Evolutionary conservation across 2,329 filamentous ascomycete species (phyloP), one percentile per base, ranked within the genome.

Genomic region (Pseudogymnoascus sp.): DNA sequence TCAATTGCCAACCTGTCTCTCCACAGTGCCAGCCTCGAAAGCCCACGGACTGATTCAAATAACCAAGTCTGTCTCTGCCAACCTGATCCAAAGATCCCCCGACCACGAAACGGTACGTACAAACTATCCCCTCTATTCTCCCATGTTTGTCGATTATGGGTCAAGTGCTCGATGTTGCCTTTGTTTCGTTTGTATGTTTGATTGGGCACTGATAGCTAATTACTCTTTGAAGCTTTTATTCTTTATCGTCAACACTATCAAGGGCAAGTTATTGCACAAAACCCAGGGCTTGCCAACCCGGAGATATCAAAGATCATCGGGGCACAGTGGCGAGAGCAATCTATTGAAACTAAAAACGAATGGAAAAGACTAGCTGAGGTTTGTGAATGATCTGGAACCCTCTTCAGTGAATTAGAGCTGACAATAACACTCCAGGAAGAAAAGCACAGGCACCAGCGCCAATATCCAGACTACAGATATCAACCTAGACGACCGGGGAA

Each of bases 251-350:
- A 97, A 74, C 89, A 96, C 74, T 88, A 95, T 71, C 93, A 97
- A 76, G 86, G 89, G 16, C 81, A 85, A 59, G 91, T 97, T 61
- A 89, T 93, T 38, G 82, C 86, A 62, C 83, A 90, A 69, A 85
- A 97, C 71, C 93, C 93, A n/a, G 90, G 91, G 50, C 84, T 97
- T 67, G 87, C 93, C 53, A 97, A 97, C 76, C 93, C 93, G 2
- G 91, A 97, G 61, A 96, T 97, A 70, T 97, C 93, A 68, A 97
- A 97, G 77, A 96, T 97, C 70, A 96, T 97, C 69, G 93, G 93
- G 61, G 72, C 72, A 74, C 88, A 93, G 83, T 99, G 95, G 95
- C 86, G 88, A 71, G 83, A 86, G 63, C 87, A 96, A 72, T 77
- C 86, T 3, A 82, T 88, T 24, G 85, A 89, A 62, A 82, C 87